These are phyloP conservation scores for Bruguiera hainesii DNA, from an alignment of 441 rosid species.

Conservation along the genomic window DNA sequence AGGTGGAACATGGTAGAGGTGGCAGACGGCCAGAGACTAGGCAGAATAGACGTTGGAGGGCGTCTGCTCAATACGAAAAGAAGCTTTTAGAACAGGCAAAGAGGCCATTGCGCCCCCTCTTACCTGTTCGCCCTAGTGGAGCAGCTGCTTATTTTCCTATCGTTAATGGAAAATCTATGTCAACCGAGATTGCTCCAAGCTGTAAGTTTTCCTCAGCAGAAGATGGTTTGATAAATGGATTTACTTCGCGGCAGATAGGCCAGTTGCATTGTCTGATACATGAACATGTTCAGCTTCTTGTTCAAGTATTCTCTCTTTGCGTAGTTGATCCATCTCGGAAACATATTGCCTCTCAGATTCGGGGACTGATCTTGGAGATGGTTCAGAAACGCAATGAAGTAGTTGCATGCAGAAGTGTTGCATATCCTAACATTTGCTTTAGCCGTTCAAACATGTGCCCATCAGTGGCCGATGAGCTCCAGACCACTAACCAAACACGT, in stretches of 20 bases:
- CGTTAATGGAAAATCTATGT: constrained; percentile 28
- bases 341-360: constrained; percentile 64
- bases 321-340: constrained; percentile 71
- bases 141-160: constrained; percentile 31
- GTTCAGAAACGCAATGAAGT: constrained; percentile 58
- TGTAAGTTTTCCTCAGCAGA: constrained; percentile 27
- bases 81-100: constrained; percentile 59
- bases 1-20: constrained; percentile 30
- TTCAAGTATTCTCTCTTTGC: constrained; percentile 84
- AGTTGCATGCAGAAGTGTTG: constrained; percentile 41
- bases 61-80: constrained; percentile 41
- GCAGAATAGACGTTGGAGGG: constrained; percentile 68
- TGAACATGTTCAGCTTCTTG: constrained; percentile 90
- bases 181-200: constrained; percentile 32
- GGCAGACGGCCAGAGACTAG: constrained; percentile 76
- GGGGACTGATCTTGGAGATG: constrained; percentile 70
- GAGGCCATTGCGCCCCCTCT: constrained; percentile 75
- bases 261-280: constrained; percentile 77
- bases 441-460: constrained; percentile 39
- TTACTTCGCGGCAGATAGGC: constrained; percentile 66
- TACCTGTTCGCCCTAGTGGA: constrained; percentile 56
- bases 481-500: constrained; percentile 22
- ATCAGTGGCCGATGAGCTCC: constrained; percentile 41
- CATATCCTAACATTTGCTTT: constrained; percentile 54
- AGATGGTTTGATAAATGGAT: constrained; percentile 47